Evolutionary conservation across 2,329 filamentous ascomycete species (phyloP).

Genomic region (Colletotrichum gigasporum): DNA sequence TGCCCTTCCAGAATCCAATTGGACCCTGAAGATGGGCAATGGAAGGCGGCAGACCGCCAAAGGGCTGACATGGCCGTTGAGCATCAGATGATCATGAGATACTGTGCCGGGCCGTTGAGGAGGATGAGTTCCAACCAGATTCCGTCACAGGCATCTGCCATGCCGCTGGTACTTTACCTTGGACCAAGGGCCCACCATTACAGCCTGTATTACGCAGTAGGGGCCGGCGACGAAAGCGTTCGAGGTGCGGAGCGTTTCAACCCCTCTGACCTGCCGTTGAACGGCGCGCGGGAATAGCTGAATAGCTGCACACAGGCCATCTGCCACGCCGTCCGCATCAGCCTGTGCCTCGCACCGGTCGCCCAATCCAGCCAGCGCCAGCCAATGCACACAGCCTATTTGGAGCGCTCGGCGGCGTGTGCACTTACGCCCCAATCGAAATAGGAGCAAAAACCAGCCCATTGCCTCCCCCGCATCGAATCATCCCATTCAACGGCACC

Average conservation of each 20-base stretch:
- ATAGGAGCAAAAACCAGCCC: not conserved
- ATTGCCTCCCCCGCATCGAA: not conserved
- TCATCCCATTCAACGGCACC: no score
- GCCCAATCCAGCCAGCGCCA: not conserved
- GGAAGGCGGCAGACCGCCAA: not conserved
- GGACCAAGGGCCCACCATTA: not conserved
- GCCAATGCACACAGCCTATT: not conserved
- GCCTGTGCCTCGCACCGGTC: not conserved
- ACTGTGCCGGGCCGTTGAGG: no score
- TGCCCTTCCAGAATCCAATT: not conserved
- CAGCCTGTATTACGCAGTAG: no score
- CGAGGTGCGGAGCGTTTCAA: not conserved
- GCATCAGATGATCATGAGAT: not conserved
- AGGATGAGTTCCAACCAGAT: not conserved
- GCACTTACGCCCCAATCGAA: not conserved
- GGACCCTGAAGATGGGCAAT: not conserved
- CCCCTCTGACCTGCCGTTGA: not conserved
- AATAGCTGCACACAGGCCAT: constrained; percentile 17
- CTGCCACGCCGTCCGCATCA: constrained; percentile 7
- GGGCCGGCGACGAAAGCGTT: no score
- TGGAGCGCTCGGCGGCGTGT: constrained; percentile 1
- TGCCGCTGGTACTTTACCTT: not conserved
- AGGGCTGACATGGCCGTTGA: not conserved
- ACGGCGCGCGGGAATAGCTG: not conserved
- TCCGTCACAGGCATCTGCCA: not conserved